A percentile compares a stretch with the other conserved stretches of the same genome.
phyloP scores from a whole-genome alignment of 2,329 filamentous ascomycete species.

The Tolypocladium endophyticum region DNA sequence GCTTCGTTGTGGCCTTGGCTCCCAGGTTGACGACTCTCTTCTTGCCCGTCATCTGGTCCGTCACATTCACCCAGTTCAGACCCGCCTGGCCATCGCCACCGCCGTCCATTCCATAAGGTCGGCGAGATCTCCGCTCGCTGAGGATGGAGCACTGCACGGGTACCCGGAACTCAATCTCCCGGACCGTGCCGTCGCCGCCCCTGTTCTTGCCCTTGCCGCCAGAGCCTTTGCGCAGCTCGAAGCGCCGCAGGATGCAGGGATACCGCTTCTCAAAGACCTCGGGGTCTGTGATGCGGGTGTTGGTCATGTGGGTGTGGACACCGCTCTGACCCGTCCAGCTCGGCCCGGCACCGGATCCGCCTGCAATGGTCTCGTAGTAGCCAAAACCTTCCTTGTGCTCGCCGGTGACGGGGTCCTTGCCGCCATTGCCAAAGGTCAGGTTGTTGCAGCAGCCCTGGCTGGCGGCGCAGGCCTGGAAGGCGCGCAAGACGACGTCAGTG shows the following conservation, averaged over 20 bases:
- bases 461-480: constrained; percentile 70
- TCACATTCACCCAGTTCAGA: constrained; percentile 35
- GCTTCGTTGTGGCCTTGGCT: constrained; percentile 48
- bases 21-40: constrained; percentile 41
- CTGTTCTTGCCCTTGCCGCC: constrained; percentile 47
- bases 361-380: constrained; percentile 79
- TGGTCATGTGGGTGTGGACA: constrained; percentile 81
- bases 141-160: constrained; percentile 71
- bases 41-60: constrained; percentile 6
- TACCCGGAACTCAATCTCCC: constrained; percentile 74
- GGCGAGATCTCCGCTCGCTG: constrained; percentile 63
- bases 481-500: constrained; percentile 73
- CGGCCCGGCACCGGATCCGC: constrained; percentile 63
- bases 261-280: constrained; percentile 73
- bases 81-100: constrained; percentile 60
- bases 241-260: constrained; percentile 55
- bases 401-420: constrained; percentile 48
- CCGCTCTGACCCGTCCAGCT: constrained; percentile 64
- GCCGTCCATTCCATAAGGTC: constrained; percentile 63
- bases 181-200: constrained; percentile 65
- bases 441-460: constrained; percentile 77
- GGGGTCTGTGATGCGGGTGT: constrained; percentile 72
- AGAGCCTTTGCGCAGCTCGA: constrained; percentile 51
- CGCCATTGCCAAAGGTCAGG: constrained; percentile 73
- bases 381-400: constrained; percentile 52